Conservation (phyloP, 2,329 filamentous ascomycete species). For the Scytalidium sp. region DNA sequence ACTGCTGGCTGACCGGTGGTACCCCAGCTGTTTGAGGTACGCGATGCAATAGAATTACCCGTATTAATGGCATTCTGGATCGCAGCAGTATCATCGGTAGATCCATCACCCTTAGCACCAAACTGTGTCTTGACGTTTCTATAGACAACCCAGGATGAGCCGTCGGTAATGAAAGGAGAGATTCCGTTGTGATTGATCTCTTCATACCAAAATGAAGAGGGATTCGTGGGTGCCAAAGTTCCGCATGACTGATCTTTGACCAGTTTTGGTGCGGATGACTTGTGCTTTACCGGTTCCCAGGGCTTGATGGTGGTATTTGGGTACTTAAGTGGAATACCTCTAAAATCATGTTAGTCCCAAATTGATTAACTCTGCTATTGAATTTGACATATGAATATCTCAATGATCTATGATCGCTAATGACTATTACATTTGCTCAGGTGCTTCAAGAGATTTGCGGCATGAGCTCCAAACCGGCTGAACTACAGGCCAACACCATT, state of each 20-base stretch:
- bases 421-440: too few relatives aligned
- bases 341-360: background rate
- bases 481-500: background rate
- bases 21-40: background rate
- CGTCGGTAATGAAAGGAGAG: background rate
- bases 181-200: background rate
- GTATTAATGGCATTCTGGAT: background rate
- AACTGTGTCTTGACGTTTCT: background rate
- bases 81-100: background rate
- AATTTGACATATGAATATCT: background rate
- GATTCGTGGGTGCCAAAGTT: background rate
- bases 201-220: background rate
- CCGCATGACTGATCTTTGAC: background rate
- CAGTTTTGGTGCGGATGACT: background rate
- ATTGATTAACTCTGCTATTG: background rate
- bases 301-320: background rate
- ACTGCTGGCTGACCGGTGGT: constrained; percentile 21
- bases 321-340: background rate
- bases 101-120: background rate
- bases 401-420: background rate
- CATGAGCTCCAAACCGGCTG: background rate
- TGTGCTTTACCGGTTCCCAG: background rate
- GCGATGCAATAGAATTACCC: background rate
- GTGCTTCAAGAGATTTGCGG: too few relatives aligned
- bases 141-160: background rate